Conservation (phyloP, 441 rosid species). For the Sinapis alba region DNA sequence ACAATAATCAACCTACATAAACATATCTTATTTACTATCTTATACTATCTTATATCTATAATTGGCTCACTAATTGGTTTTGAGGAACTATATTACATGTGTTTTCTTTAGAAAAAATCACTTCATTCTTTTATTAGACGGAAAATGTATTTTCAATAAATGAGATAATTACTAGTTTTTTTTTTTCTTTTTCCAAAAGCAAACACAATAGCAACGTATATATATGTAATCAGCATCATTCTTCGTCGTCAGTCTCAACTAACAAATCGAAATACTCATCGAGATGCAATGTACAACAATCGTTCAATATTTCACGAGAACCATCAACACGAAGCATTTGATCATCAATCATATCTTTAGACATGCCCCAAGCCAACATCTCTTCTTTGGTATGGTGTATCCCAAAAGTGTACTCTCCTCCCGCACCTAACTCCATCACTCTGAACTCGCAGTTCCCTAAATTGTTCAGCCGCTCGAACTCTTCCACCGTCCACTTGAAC, state of each 20-base stretch:
- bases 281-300: constrained; percentile 62
- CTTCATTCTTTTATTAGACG: background rate
- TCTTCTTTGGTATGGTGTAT: constrained; percentile 77
- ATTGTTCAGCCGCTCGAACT: constrained; percentile 75
- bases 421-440: constrained; percentile 75
- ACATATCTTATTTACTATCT: background rate
- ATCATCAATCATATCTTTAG: constrained; percentile 74
- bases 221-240: background rate
- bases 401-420: constrained; percentile 84
- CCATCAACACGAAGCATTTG: constrained; percentile 68
- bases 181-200: background rate
- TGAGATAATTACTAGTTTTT: background rate
- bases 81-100: background rate
- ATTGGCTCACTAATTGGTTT: background rate
- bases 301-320: constrained; percentile 50
- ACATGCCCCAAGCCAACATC: constrained; percentile 64
- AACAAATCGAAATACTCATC: constrained; percentile 60
- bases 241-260: constrained; percentile 43
- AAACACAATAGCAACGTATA: background rate
- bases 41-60: background rate
- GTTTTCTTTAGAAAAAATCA: background rate
- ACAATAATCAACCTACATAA: background rate
- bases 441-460: constrained; percentile 75
- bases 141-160: background rate
- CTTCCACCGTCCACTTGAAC: constrained; percentile 97